A percentile compares a stretch with the other conserved stretches of the same genome.
Evolutionary conservation across 179 eudicot species (phyloP).

Genomic region (Gypsophila paniculata): DNA sequence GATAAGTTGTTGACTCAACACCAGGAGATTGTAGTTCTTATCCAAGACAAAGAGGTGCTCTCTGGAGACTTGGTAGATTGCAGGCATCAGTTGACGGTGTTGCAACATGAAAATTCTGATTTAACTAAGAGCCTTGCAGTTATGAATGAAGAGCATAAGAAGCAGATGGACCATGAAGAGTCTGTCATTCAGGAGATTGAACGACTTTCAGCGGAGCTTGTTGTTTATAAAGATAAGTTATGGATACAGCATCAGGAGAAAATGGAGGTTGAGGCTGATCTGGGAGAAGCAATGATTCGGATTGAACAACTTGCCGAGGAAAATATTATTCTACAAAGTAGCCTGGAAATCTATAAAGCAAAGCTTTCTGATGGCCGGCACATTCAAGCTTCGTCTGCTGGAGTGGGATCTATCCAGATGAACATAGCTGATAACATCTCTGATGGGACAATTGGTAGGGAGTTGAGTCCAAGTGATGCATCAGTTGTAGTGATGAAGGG

Average conservation of each 20-base stretch:
- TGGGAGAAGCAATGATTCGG: constrained; percentile 47
- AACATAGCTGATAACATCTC: constrained; percentile 23
- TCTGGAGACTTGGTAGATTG: constrained; percentile 40
- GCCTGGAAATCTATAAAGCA: constrained; percentile 38
- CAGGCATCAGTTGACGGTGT: constrained; percentile 32
- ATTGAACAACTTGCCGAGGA: constrained; percentile 55
- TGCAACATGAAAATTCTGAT: constrained; percentile 39
- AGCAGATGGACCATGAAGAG: constrained; percentile 32
- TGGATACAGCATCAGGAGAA: constrained; percentile 24
- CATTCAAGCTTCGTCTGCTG: constrained; percentile 25
- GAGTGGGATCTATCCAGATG: constrained; percentile 17
- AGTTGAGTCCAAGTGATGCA: constrained; percentile 33
- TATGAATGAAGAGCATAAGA: constrained; percentile 29
- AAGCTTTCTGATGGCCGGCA: constrained; percentile 30
- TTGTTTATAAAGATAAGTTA: constrained; percentile 32
- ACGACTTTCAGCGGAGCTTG: constrained; percentile 36
- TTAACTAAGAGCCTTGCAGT: constrained; percentile 28
- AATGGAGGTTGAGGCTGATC: constrained; percentile 43
- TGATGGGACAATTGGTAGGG: constrained; percentile 10
- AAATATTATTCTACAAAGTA: constrained; percentile 42
- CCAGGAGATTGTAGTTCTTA: not conserved
- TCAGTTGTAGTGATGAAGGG: constrained; percentile 37
- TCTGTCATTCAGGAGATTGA: constrained; percentile 32
- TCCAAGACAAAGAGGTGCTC: constrained; percentile 29
- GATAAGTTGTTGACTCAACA: constrained; percentile 29